These are phyloP conservation scores for Tremella yokohamensis DNA, from an alignment of 768 basidiomycete species.

Conservation along the genomic window DNA sequence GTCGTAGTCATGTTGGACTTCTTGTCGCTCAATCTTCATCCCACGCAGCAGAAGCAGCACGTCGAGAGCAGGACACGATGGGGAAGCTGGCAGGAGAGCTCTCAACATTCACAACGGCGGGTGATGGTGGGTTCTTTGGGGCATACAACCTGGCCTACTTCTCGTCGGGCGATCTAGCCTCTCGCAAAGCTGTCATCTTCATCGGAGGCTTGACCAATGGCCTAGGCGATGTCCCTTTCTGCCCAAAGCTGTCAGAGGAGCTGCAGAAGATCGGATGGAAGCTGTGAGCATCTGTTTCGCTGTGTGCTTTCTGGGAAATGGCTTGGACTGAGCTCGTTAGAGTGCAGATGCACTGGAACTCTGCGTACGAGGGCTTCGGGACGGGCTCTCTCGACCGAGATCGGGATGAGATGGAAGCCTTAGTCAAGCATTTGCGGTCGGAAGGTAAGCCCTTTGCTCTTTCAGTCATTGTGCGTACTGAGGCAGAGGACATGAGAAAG, in stretches of 20 bases:
- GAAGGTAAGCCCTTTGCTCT: conserved; percentile 27
- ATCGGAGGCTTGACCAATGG: conserved; percentile 45
- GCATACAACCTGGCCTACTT: conserved; percentile 26
- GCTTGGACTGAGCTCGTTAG: background rate
- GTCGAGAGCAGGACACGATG: too few species aligned
- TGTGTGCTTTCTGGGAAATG: background rate
- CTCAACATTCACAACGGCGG: too few species aligned
- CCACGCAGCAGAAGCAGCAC: too few species aligned
- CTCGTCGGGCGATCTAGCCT: conserved; percentile 31
- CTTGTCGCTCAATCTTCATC: too few species aligned
- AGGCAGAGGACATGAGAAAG: conserved; percentile 26
- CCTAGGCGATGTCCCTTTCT: conserved; percentile 32
- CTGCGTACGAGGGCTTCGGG: conserved; percentile 40
- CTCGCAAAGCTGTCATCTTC: conserved; percentile 35
- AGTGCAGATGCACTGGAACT: conserved; percentile 23
- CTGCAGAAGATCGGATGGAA: conserved; percentile 34
- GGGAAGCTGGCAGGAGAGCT: too few species aligned
- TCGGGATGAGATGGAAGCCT: conserved; percentile 33
- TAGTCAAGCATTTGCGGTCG: conserved; percentile 35
- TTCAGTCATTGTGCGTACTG: background rate
- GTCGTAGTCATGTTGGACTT: too few species aligned
- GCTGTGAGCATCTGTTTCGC: conserved; percentile 27
- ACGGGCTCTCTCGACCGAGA: conserved; percentile 38
- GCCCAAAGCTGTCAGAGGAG: conserved; percentile 20
- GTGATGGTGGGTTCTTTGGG: background rate